Evolutionary conservation across 768 basidiomycete genomes (phyloP).

Genomic region (Pleurotus tuber-regium): DNA sequence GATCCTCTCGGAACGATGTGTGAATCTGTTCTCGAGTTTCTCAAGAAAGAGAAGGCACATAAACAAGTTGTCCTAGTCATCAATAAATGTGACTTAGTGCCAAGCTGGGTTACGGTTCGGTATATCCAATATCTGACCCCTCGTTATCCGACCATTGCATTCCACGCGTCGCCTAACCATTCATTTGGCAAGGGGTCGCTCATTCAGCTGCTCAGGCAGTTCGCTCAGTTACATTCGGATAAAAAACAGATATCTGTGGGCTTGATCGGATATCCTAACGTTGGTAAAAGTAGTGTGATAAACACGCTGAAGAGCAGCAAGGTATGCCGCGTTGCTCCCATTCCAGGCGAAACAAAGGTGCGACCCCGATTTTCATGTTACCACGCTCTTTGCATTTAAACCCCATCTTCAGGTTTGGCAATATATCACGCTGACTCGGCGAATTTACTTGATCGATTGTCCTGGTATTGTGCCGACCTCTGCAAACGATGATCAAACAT

Average conservation of each 20-base stretch:
- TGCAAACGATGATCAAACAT: slow-evolving; percentile 84
- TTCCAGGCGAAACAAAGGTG: slow-evolving; percentile 96
- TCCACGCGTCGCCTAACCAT: slow-evolving; percentile 98
- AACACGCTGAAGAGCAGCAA: slow-evolving; percentile 98
- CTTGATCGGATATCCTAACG: slow-evolving; percentile 97
- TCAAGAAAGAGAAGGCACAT: slow-evolving; percentile 95
- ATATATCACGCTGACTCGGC: slow-evolving; percentile 94
- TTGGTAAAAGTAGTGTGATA: slow-evolving; percentile 96
- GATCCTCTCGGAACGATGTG: slow-evolving; percentile 96
- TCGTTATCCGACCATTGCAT: slow-evolving; percentile 93
- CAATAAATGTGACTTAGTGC: slow-evolving; percentile 98
- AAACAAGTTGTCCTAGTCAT: slow-evolving; percentile 96
- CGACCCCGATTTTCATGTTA: background rate
- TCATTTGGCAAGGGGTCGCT: slow-evolving; percentile 99
- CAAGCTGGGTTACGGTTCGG: slow-evolving; percentile 97
- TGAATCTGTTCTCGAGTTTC: slow-evolving; percentile 87
- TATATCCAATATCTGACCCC: slow-evolving; percentile 96
- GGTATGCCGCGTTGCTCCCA: slow-evolving; percentile 94
- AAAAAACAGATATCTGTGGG: slow-evolving; percentile 99
- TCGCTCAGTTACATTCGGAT: slow-evolving; percentile 95
- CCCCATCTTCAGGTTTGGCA: slow-evolving; percentile 76
- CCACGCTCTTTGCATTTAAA: background rate
- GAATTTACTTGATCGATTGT: slow-evolving; percentile 99
- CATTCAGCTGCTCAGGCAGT: slow-evolving; percentile 95
- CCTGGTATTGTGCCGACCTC: slow-evolving; percentile 97